Base-by-base conservation (phyloP, 352 stramenopile genomes). In the Phytophthora citrophthora region DNA sequence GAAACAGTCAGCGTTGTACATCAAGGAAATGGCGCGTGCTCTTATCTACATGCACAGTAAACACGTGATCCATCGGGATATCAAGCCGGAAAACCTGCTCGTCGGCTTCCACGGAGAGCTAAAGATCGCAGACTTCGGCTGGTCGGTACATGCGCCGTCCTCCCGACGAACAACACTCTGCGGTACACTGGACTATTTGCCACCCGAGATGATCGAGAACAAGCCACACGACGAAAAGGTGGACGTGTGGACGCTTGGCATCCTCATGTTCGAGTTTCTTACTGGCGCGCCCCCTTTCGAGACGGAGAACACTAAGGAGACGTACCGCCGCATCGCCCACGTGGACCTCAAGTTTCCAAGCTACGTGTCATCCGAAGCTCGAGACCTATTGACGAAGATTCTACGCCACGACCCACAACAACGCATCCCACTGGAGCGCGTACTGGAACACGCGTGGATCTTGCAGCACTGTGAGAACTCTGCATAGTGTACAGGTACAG, bases 51-150 rank as follows among this genome's bases (percentile, higher is more conserved):
- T 98, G 86, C 98, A 99, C 85, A 89, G 77, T 51, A 99, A 99
- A 72, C 97, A 99, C 75, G 96, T 99, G 12, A 99, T 99, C 72
- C 98, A 99, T 70, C 86, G 98, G 44, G 98, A 99, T 68, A 99
- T 99, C 74, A 99, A 99, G 81, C 97, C 97, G 0, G 98, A 99
- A 76, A 99, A 99, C 74, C 80, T 99, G 43, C 78, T 99, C 13
- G 67, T 99, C 6, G 97, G 97, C 9, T 91, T 98, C 40, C 71
- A 74, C 24, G 90, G 94, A 15, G 94, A 99, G 64, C 94, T 99
- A 58, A 99, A 99, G 84, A 98, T 99, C 67, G 97, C 97, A 18
- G 98, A 99, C 70, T 99, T 99, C 79, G 98, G 98, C 18, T 99
- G 97, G 97, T 99, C 96, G 0, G 97, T 99, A 43, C 98, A 99